Evolutionary conservation across 192 early-diverging fungal species (phyloP), one percentile per base, ranked within the genome.

Genomic region (Coemansia sp.): DNA sequence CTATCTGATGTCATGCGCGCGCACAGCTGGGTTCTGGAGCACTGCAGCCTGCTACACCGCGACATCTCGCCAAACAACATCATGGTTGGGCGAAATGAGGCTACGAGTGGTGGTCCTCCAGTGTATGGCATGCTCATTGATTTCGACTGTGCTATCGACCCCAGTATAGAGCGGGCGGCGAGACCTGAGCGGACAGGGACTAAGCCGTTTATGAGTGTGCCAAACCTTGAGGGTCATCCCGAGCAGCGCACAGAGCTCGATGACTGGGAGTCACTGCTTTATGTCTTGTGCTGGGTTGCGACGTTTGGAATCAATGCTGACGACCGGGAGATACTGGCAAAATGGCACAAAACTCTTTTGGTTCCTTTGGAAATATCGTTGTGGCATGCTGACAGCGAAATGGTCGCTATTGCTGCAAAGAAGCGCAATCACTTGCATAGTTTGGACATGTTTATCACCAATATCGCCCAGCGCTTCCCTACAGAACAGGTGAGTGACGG

Each of bases 181-280:
- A 24, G 50, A n/a, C 62, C 69, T 14, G 66, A 53, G n/a, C 28
- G 35, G 23, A 60, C 67, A 1, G 70, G 76, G 8, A 79, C 70
- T 0, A 18, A 62, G 2, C 61, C 67, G 16, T 79, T 63, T 40
- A 79, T 74, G 71, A 70, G 68, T 33, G 60, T 79, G n/a, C 3
- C 16, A 18, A 73, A 73, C 24, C 59, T 78, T 6, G 45, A 58
- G 13, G 14, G 37, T 5, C 21, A 26, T 16, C 5, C 11, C 11
- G 56, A 51, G 1, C 7, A 28, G 16, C 58, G 65, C 24, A 65
- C 65, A 0, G 60, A 38, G 0, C 40, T 77, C 0, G 69, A 77
- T 36, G 74, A 77, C 24, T 71, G 69, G 74, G 74, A 77, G 21
- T 71, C 70, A 11, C 10, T 77, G 9, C 43, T 77, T 7, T 71